Evolutionary conservation across 768 basidiomycete species (phyloP).

Genomic region (Naematelia aurantialba): DNA sequence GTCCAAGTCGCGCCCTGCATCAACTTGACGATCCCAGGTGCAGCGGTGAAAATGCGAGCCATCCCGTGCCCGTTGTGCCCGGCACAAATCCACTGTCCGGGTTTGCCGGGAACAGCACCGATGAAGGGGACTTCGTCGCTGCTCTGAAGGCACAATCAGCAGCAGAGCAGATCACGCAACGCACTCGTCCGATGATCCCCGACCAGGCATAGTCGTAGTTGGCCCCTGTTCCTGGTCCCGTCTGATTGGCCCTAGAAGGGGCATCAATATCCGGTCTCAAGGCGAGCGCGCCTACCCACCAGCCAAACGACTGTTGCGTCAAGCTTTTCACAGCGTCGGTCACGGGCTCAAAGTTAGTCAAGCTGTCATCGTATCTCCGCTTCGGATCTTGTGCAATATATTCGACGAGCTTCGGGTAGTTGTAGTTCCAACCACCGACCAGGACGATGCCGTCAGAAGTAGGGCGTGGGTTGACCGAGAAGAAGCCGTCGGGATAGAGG

Average conservation of each 20-base stretch:
- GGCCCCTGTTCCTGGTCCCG: conserved; percentile 7
- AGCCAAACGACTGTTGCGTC: conserved; percentile 35
- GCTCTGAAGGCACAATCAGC: conserved; percentile 12
- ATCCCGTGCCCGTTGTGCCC: conserved; percentile 46
- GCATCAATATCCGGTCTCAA: background rate
- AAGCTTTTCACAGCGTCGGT: conserved; percentile 35
- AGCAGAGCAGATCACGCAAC: background rate
- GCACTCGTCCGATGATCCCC: conserved; percentile 38
- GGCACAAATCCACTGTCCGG: conserved; percentile 41
- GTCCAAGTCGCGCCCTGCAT: conserved; percentile 40
- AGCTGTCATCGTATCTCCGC: conserved; percentile 22
- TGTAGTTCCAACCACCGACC: conserved; percentile 24
- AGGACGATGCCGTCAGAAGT: conserved; percentile 21
- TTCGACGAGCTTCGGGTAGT: conserved; percentile 15
- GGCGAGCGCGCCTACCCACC: conserved; percentile 28
- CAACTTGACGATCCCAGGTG: conserved; percentile 41
- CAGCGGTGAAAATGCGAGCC: conserved; percentile 30
- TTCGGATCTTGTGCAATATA: conserved; percentile 20
- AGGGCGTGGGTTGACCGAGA: conserved; percentile 22
- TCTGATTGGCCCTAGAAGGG: background rate
- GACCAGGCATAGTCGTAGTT: conserved; percentile 34
- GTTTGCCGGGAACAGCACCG: conserved; percentile 42
- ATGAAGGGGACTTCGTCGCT: conserved; percentile 39
- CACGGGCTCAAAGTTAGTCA: conserved; percentile 35
- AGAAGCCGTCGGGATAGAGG: conserved; percentile 20